Percentiles rank a stretch among this genome's conserved stretches.
Evolutionary conservation across 108 stramenopile species (phyloP).

Genomic region (Nitzschia putrida): DNA sequence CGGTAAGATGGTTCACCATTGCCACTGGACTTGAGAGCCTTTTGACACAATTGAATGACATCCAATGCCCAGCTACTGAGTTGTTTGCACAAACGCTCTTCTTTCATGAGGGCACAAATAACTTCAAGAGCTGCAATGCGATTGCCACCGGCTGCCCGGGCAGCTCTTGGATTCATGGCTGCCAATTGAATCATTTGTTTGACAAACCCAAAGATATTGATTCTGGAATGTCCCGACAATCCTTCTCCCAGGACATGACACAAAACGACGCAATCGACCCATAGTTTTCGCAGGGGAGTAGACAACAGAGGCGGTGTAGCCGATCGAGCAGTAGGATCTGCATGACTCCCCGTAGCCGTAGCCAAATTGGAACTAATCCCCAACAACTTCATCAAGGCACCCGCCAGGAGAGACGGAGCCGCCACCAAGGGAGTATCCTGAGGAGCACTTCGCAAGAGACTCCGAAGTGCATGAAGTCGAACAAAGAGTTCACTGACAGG

Average conservation of each 20-base stretch:
- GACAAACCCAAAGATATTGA: slow-evolving; percentile 62
- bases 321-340: slow-evolving; percentile 34
- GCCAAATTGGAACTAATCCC: slow-evolving; percentile 63
- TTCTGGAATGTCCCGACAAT: slow-evolving; percentile 64
- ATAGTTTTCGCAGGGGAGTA: slow-evolving; percentile 66
- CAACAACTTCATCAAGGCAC: slow-evolving; percentile 77
- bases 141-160: slow-evolving; percentile 72
- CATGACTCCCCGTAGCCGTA: not conserved
- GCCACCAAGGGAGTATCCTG: slow-evolving; percentile 61
- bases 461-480: slow-evolving; percentile 60
- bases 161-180: slow-evolving; percentile 67
- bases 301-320: slow-evolving; percentile 69
- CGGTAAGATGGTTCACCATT: slow-evolving; percentile 79
- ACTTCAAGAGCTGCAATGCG: slow-evolving; percentile 75
- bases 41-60: slow-evolving; percentile 62
- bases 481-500: slow-evolving; percentile 67
- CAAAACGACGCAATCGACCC: slow-evolving; percentile 81
- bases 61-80: slow-evolving; percentile 72
- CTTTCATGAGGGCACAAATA: slow-evolving; percentile 54
- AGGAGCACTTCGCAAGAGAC: slow-evolving; percentile 59
- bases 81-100: slow-evolving; percentile 45
- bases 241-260: slow-evolving; percentile 70
- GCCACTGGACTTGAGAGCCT: slow-evolving; percentile 63
- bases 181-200: slow-evolving; percentile 74
- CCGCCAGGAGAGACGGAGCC: slow-evolving; percentile 76